phyloP scores from a whole-genome alignment of 805 yeast genomes.

The Kodamaea hsintzibuensis region DNA sequence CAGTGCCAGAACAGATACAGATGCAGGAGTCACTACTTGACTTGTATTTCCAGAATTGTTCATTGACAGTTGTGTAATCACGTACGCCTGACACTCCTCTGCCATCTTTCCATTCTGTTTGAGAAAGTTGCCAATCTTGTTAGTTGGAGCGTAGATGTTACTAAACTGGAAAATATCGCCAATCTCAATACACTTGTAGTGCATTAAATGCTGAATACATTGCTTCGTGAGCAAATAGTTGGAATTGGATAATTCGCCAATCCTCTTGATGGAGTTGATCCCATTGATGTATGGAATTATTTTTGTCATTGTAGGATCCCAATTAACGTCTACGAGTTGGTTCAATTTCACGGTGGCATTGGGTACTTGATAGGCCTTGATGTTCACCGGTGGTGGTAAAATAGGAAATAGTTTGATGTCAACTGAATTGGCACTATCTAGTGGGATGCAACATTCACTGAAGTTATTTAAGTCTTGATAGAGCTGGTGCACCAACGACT shows the following conservation, averaged over 20 bases:
- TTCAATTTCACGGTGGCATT: constrained; percentile 78
- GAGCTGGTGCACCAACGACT: constrained; percentile 82
- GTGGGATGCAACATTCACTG: constrained; percentile 93
- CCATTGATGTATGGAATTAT: constrained; percentile 88
- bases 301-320: constrained; percentile 97
- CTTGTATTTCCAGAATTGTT: constrained; percentile 8
- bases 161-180: constrained; percentile 88
- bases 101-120: constrained; percentile 59
- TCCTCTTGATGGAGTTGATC: constrained; percentile 73
- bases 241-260: constrained; percentile 78
- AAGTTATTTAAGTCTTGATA: constrained; percentile 92
- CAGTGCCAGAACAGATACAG: constrained; percentile 6
- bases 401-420: constrained; percentile 93
- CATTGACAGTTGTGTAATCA: constrained; percentile 40
- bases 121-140: constrained; percentile 67
- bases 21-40: constrained; percentile 15
- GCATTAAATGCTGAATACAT: constrained; percentile 88
- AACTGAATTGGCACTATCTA: constrained; percentile 84
- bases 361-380: constrained; percentile 86
- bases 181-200: constrained; percentile 81
- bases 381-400: constrained; percentile 73
- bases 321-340: constrained; percentile 77
- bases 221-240: constrained; percentile 76
- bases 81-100: constrained; percentile 83
- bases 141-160: constrained; percentile 87